Conservation (phyloP, 2,329 filamentous ascomycete genomes). For the Penicillium sp. region DNA sequence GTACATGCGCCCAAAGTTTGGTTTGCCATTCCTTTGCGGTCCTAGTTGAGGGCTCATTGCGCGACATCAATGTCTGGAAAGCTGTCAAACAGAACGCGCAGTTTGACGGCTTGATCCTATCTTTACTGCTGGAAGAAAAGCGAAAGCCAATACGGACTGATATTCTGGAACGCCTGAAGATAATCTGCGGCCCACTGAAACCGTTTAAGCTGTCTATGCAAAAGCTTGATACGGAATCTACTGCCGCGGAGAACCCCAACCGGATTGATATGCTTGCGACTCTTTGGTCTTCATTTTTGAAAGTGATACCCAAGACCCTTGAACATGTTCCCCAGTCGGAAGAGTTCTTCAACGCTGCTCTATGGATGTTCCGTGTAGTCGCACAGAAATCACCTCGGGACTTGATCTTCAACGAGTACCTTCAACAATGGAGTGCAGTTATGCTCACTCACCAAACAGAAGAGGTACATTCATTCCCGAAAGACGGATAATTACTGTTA, state of each 20-base stretch:
- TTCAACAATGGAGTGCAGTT: slow-evolving; percentile 45
- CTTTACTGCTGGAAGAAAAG: slow-evolving; percentile 48
- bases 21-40: slow-evolving; percentile 49
- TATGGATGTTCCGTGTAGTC: slow-evolving; percentile 45
- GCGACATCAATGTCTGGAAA: slow-evolving; percentile 49
- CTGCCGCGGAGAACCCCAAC: slow-evolving; percentile 28
- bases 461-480: slow-evolving; percentile 35
- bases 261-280: slow-evolving; percentile 44
- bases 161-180: slow-evolving; percentile 40
- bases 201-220: slow-evolving; percentile 31
- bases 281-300: slow-evolving; percentile 47
- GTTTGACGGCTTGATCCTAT: slow-evolving; percentile 41
- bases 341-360: slow-evolving; percentile 49
- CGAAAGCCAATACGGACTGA: slow-evolving; percentile 41
- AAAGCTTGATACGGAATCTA: slow-evolving; percentile 15
- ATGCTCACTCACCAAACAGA: slow-evolving; percentile 46
- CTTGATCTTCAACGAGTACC: slow-evolving; percentile 41
- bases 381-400: slow-evolving; percentile 40
- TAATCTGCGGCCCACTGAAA: slow-evolving; percentile 37
- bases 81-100: slow-evolving; percentile 41
- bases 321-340: slow-evolving; percentile 41
- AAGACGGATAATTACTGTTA: not conserved
- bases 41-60: slow-evolving; percentile 51
- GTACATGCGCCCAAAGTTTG: slow-evolving; percentile 33
- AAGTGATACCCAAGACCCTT: slow-evolving; percentile 42